Base-by-base conservation (phyloP, 176 grass and related monocot genomes). In the Juncus inflexus region DNA sequence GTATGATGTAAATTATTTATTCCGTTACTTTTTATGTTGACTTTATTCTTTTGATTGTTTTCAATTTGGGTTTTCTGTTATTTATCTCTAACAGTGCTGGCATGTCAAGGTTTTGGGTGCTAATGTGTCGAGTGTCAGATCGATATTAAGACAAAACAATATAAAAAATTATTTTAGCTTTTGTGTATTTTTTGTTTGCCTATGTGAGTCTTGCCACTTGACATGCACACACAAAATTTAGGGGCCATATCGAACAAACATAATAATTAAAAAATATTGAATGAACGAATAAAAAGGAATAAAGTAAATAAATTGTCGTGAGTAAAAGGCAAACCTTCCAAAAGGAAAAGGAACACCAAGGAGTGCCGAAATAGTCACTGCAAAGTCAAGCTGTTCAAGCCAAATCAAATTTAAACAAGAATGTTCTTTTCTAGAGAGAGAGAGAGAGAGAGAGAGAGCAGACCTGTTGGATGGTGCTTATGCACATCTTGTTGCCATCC, bases 321-420 rank as follows among this genome's bases (percentile, higher is more conserved):
- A 70, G 52, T 40, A 57, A 7, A 54, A 14, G 16, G 50, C 52
- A 41, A 58, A 97, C 92, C 92, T 97, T 89, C 92, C 92, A 79
- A 89, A 97, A 74, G 92, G 92, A 89, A 86, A 91, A 60, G 92
- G 92, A 83, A 97, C 78, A 75, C 92, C 87, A 28, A 97, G 84
- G 60, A 97, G 87, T 76, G 92, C 87, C 67, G 87, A 82, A 75
- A 97, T 78, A 70, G 87, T 97, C 73, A 67, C 87, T 39, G 87
- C 87, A 89, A 97, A 97, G 67, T 97, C 87, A 77, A 97, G 92
- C 92, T 97, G 79, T 73, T 51, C 50, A 15, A 87, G 76, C 77
- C 42, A 67, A 38, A 63, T 58, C 64, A 54, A 79, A 4, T 72
- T 45, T 53, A 50, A 39, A 39, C 12, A 70, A 58, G 7, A 12